Base-by-base conservation (phyloP, 805 yeast species). In the Debaryomyces hansenii region DNA sequence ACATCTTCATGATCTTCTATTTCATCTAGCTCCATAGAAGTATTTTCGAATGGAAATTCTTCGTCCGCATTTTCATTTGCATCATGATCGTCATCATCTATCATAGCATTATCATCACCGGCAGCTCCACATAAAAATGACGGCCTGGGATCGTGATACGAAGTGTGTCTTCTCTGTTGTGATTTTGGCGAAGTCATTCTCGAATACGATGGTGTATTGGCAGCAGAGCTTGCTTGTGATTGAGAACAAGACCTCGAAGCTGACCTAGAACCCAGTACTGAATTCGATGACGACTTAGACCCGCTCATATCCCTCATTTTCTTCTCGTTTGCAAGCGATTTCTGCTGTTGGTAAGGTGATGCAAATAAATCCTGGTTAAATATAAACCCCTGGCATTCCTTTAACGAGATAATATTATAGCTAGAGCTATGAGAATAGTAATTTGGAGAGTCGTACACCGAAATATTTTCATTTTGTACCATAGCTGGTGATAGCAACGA, bases 281-380 rank as follows among this genome's bases (percentile, higher is more conserved):
- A 41, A 18, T 41, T 42, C 14, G 52, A 46, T 20, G 50, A 46
- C n/a, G 60, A 39, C 29, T 49, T 56, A 33, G 56, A 46, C 37
- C 52, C 54, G 40, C 65, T 58, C 29, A 55, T 42, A 1, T 64
- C 61, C 37, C 69, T 54, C 11, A 50, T 51, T 47, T 60, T 67
- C 45, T 59, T 53, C 48, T 71, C 75, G 42, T 60, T 63, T 12
- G 68, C 70, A 9, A 64, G 39, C 4, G 73, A 59, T 40, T 64
- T 52, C 62, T 63, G 72, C 47, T 85, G 91, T 56, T 84, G 87
- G 59, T 81, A 83, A 24, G 84, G 83, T 1, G 84, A 72, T 2
- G 90, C 91, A 72, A 85, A 86, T 39, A 85, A 64, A 55, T 85
- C 91, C 57, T 85, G 91, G 59, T 86, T 85, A 80, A 89, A 86